Evolutionary conservation across 176 grass and related monocot species (phyloP).

Genomic region (Carex scoparia): DNA sequence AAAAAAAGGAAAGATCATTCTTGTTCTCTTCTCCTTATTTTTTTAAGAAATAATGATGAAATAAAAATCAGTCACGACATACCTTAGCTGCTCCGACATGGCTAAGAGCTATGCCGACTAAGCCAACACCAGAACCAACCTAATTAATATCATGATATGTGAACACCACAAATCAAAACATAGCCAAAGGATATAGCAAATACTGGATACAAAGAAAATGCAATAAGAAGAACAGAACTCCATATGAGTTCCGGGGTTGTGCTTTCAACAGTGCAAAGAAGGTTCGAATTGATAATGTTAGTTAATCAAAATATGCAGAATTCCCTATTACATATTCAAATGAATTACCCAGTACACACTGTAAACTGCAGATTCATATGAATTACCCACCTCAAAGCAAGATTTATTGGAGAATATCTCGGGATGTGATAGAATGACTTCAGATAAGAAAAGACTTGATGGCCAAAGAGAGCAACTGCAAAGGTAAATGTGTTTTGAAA

Average conservation of each 20-base stretch:
- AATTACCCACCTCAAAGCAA: conserved; percentile 65
- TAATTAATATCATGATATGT: conserved; percentile 37
- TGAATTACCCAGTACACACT: background rate
- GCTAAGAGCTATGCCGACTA: conserved; percentile 73
- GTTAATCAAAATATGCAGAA: conserved; percentile 2
- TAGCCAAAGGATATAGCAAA: conserved; percentile 10
- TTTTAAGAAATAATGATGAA: background rate
- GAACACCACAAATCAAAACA: conserved; percentile 23
- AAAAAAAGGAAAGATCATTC: background rate
- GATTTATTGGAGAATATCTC: conserved; percentile 51
- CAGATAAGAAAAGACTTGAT: conserved; percentile 79
- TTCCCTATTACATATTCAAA: background rate
- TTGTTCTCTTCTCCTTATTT: background rate
- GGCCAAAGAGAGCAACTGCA: conserved; percentile 88
- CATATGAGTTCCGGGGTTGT: background rate
- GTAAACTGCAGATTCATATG: background rate
- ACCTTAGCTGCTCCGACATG: conserved; percentile 73
- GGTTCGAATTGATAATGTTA: background rate
- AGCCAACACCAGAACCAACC: conserved; percentile 93
- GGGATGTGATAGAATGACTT: conserved; percentile 74
- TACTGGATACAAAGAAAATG: background rate
- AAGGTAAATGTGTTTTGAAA: conserved; percentile 24
- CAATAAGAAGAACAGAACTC: background rate
- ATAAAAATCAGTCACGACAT: background rate
- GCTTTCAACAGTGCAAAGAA: background rate